phyloP scores from a whole-genome alignment of 1,284 basidiomycete species.

The Coniophora puteana region DNA sequence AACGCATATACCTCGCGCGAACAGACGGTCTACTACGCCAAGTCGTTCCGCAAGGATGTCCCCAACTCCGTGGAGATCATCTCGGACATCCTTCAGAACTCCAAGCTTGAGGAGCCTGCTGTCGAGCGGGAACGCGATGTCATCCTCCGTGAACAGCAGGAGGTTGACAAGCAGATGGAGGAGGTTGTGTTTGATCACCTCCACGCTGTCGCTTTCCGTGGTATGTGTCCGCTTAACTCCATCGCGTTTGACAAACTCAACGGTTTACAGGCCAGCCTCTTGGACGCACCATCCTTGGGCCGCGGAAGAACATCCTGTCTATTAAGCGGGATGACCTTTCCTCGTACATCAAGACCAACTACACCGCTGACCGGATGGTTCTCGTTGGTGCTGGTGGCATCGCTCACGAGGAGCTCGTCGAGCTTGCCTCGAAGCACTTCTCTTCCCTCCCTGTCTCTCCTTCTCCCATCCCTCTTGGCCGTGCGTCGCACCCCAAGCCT shows the following conservation, averaged over 20 bases:
- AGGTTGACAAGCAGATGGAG: conserved; percentile 98
- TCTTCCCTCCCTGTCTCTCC: conserved; percentile 83
- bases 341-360: conserved; percentile 96
- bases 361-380: conserved; percentile 98
- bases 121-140: conserved; percentile 98
- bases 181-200: conserved; percentile 99
- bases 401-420: conserved; percentile 89
- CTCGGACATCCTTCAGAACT: conserved; percentile 97
- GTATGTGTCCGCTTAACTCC: conserved; percentile 38
- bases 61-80: conserved; percentile 93
- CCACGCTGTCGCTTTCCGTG: conserved; percentile 95
- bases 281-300: conserved; percentile 96
- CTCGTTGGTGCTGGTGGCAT: conserved; percentile 97
- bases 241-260: conserved; percentile 7
- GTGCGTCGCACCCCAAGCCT: conserved; percentile 71
- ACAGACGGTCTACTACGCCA: conserved; percentile 99
- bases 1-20: conserved; percentile 99
- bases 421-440: conserved; percentile 95
- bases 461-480: conserved; percentile 87
- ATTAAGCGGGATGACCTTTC: conserved; percentile 91
- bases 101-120: conserved; percentile 86
- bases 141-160: conserved; percentile 96
- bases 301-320: conserved; percentile 94
- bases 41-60: conserved; percentile 97
- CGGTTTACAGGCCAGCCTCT: conserved; percentile 77